Percentiles rank a stretch among this genome's conserved stretches.
Conservation (phyloP, 2,329 filamentous ascomycete genomes). For the Paraconiothyrium brasiliense region DNA sequence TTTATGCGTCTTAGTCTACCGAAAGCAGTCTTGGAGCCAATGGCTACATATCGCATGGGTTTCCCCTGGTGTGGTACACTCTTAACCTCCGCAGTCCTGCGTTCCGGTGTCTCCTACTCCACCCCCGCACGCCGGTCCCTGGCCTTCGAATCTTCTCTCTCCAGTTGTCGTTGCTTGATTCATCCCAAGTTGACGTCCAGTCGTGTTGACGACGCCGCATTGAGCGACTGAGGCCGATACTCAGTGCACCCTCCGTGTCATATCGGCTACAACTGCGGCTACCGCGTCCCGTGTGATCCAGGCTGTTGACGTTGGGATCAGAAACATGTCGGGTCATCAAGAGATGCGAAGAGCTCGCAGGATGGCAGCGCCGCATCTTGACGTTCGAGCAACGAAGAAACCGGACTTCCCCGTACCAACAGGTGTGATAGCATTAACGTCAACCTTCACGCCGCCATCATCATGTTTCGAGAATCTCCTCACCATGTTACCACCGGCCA, state of each 20-base stretch:
- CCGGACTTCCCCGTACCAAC: slow-evolving; percentile 22
- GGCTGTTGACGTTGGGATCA: not conserved
- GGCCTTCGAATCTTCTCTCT: not conserved
- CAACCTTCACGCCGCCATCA: slow-evolving; percentile 37
- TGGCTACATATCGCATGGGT: not conserved
- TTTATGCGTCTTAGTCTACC: not conserved
- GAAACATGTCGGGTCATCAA: not conserved
- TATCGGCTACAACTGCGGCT: not conserved
- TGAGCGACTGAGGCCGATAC: not conserved
- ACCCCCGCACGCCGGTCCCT: not conserved
- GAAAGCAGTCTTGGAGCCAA: not conserved
- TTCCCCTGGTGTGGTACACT: not conserved
- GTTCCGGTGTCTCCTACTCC: not conserved
- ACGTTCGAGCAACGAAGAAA: slow-evolving; percentile 8
- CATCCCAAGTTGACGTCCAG: not conserved
- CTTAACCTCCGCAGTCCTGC: not conserved
- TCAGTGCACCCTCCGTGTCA: not conserved
- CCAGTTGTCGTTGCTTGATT: not conserved
- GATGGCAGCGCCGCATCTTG: not conserved
- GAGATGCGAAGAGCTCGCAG: slow-evolving; percentile 5
- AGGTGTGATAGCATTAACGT: slow-evolving; percentile 29
- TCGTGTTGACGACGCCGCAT: not conserved
- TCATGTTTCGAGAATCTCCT: slow-evolving; percentile 35
- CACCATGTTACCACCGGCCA: slow-evolving; percentile 33
- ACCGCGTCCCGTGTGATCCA: not conserved